Evolutionary conservation across 352 stramenopile genomes (phyloP), one percentile per base, ranked within the genome.

Genomic region (Peronosclerospora sorghi): DNA sequence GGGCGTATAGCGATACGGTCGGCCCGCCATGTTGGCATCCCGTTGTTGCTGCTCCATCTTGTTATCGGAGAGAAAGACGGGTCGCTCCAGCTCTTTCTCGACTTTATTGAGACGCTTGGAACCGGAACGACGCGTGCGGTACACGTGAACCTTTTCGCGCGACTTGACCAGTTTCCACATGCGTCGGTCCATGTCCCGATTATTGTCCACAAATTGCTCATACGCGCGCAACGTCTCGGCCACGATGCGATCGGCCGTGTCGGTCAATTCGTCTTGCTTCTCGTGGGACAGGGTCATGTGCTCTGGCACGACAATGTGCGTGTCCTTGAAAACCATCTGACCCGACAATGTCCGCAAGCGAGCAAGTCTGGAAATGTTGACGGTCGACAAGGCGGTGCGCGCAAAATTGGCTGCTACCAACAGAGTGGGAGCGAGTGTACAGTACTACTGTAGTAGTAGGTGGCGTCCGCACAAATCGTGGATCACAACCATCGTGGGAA

Each of bases 91-190:
- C 9, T 59, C 34, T 12, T 62, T 54, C 14, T 64, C 61, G 36
- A 37, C 35, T 3, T n/a, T 7, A 24, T 68, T 45, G 2, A 50
- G 8, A 13, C 30, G 35, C 32, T 62, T 65, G 15, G 43, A 51
- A 24, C 44, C 50, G 13, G 64, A 46, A 2, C 59, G 55, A n/a
- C 70, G 73, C 14, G 72, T 70, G 28, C 68, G 65, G 36, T 74
- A 85, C 15, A 81, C 54, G 19, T 72, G 56, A 30, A 85, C 53
- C 32, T 73, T 65, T 55, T 85, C 73, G 37, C 68, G 69, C 1
- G 59, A 61, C 48, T 72, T 74, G 30, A 78, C 35, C 19, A 68
- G 63, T 40, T 78, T 81, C 73, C 73, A 85, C 17, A 72, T 48
- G 0, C 63, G 48, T 26, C 37, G 27, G 23, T 69, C 44, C 7